Evolutionary conservation across 129 eudicot genomes (phyloP), one percentile per base, ranked within the genome.

Genomic region (Saussurea involucrata): DNA sequence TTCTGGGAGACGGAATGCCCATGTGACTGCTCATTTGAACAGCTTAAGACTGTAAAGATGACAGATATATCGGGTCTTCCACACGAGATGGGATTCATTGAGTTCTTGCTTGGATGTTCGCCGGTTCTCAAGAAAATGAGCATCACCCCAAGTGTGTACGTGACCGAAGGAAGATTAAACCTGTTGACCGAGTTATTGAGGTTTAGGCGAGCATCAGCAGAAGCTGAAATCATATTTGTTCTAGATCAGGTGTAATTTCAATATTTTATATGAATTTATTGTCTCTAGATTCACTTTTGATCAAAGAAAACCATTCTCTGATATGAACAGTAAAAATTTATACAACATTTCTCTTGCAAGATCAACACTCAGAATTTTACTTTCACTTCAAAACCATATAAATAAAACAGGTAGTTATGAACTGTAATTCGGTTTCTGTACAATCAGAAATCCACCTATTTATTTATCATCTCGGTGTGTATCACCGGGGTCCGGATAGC

Each of bases 401-500:
- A 65, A 53, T 10, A 12, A 44, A 40, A 49, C 44, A 3, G 24
- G 78, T 5, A 53, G 22, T 66, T 80, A 67, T 36, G 69, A 80
- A 67, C 58, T 74, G 24, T 22, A 57, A 37, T 80, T 81, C 68
- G 32, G 80, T 74, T 42, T 86, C 77, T 86, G 72, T 89, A 84
- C 85, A 84, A 32, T 67, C 66, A 46, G 55, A 77, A 57, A 66
- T 64, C 63, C 27, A 46, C 13, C 37, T 25, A 24, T 61, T 70
- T 82, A 49, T 80, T 57, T 12, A 10, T n/a, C 66, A 6, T 80
- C 60, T 67, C 37, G 28, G 37, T 46, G 66, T 1, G 15, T 34
- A 78, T 90, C 85, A 95, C 73, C 99, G 83, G 0, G 99, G 99
- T 34, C 99, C 99, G 0, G 99, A 95, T 68, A 92, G 96, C 81